Evolutionary conservation across 768 basidiomycete species (phyloP).

Genomic region (Cystobasidium ongulense): DNA sequence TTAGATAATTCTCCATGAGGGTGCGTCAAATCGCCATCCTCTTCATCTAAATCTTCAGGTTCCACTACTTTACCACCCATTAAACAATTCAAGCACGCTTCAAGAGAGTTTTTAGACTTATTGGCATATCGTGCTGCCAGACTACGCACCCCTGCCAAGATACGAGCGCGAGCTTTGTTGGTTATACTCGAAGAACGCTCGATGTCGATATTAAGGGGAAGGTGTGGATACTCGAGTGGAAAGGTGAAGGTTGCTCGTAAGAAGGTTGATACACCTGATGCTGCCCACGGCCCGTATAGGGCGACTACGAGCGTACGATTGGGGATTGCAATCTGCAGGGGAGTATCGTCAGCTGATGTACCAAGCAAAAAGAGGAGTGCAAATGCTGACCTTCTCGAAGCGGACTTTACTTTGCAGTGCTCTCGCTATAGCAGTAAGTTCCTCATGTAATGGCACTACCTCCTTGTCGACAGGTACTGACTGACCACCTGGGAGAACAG

Average conservation of each 20-base stretch:
- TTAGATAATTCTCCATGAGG: slow-evolving; percentile 2
- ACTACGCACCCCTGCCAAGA: not conserved
- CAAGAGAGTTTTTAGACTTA: slow-evolving; percentile 12
- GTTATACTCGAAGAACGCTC: slow-evolving; percentile 11
- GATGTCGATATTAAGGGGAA: slow-evolving; percentile 14
- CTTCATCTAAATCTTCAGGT: slow-evolving; percentile 7
- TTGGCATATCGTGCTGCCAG: slow-evolving; percentile 14
- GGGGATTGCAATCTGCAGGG: slow-evolving; percentile 6
- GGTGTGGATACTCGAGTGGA: not conserved
- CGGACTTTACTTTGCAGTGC: slow-evolving; percentile 19
- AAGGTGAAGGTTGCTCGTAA: slow-evolving; percentile 28
- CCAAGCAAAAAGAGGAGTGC: too few relatives aligned
- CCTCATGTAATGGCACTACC: slow-evolving; percentile 20
- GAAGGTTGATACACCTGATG: slow-evolving; percentile 11
- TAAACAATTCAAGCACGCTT: slow-evolving; percentile 15
- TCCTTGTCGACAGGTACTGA: slow-evolving; percentile 2
- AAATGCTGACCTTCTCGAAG: slow-evolving; percentile 36
- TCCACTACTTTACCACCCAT: slow-evolving; percentile 8
- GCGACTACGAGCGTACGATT: slow-evolving; percentile 17
- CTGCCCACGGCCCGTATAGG: slow-evolving; percentile 26
- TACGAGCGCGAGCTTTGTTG: slow-evolving; percentile 18
- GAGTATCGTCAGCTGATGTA: not conserved
- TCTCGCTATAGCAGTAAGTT: slow-evolving; percentile 26
- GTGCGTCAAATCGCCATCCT: slow-evolving; percentile 3
- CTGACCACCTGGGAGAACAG: not conserved